phyloP scores from a whole-genome alignment of 2,329 filamentous ascomycete genomes.

The Neocatenulostroma microsporum region DNA sequence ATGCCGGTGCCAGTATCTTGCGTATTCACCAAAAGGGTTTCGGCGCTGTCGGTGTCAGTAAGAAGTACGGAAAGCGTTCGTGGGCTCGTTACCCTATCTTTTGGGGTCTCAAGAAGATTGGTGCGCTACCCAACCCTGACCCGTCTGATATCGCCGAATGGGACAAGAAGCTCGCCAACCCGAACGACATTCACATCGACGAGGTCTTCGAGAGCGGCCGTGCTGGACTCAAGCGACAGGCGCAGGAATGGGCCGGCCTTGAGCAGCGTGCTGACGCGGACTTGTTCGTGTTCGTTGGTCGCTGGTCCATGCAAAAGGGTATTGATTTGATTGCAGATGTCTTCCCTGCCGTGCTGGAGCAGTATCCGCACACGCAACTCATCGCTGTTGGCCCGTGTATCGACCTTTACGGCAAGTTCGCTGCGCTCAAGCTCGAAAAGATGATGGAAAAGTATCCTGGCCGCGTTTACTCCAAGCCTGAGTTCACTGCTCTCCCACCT shows the following conservation, averaged over 20 bases:
- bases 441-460: conserved; percentile 60
- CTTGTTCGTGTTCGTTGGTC: conserved; percentile 60
- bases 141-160: conserved; percentile 57
- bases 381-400: conserved; percentile 59
- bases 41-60: conserved; percentile 59
- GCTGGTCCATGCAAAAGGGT: conserved; percentile 63
- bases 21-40: conserved; percentile 61
- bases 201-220: conserved; percentile 47
- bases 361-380: conserved; percentile 52
- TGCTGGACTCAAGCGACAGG: conserved; percentile 50
- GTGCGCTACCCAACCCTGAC: conserved; percentile 58
- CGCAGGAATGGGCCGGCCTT: conserved; percentile 60
- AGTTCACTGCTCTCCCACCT: conserved; percentile 59
- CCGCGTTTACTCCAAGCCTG: conserved; percentile 59
- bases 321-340: conserved; percentile 62
- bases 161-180: conserved; percentile 47
- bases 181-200: conserved; percentile 47
- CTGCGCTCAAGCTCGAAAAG: conserved; percentile 55
- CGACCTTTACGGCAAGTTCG: conserved; percentile 61
- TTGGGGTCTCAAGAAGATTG: conserved; percentile 57
- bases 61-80: conserved; percentile 60
- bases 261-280: conserved; percentile 55
- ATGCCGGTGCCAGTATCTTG: conserved; percentile 59
- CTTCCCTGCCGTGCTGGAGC: conserved; percentile 55
- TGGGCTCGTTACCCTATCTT: conserved; percentile 62